Percentiles rank a stretch among this genome's conserved stretches.
phyloP scores from a whole-genome alignment of 2,329 filamentous ascomycete genomes.

The Colletotrichum endophyticum region DNA sequence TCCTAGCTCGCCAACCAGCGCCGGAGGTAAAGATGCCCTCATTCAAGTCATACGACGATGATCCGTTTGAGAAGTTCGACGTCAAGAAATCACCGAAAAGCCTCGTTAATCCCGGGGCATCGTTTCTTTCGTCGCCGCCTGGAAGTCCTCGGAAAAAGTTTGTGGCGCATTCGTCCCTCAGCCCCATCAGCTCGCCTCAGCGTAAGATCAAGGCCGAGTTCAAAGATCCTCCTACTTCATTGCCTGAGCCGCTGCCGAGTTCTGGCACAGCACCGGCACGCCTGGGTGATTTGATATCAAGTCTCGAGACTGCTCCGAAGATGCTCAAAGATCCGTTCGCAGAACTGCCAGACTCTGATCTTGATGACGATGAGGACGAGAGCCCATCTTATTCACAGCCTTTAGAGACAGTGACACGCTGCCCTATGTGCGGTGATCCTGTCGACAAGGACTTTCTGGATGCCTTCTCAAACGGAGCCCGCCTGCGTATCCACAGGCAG shows the following conservation, averaged over 20 bases:
- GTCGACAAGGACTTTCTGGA: constrained; percentile 63
- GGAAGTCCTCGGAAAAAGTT: neutral
- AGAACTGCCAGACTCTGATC: constrained; percentile 4
- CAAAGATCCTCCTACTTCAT: neutral
- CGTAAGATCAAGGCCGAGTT: neutral
- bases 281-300: neutral
- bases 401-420: constrained; percentile 46
- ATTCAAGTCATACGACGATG: constrained; percentile 18
- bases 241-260: neutral
- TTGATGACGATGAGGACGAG: neutral
- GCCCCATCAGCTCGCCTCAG: neutral
- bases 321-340: constrained; percentile 2
- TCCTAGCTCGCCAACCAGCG: neutral
- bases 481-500: constrained; percentile 63
- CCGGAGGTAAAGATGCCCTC: neutral
- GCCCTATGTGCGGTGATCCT: constrained; percentile 69
- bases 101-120: neutral
- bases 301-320: neutral
- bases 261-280: neutral
- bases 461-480: constrained; percentile 50
- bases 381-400: neutral
- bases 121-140: neutral
- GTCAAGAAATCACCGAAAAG: neutral
- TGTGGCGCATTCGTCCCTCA: constrained; percentile 1
- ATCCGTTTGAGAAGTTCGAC: constrained; percentile 5